phyloP scores from a whole-genome alignment of 2,329 filamentous ascomycete genomes.

The Neonectria sp. region DNA sequence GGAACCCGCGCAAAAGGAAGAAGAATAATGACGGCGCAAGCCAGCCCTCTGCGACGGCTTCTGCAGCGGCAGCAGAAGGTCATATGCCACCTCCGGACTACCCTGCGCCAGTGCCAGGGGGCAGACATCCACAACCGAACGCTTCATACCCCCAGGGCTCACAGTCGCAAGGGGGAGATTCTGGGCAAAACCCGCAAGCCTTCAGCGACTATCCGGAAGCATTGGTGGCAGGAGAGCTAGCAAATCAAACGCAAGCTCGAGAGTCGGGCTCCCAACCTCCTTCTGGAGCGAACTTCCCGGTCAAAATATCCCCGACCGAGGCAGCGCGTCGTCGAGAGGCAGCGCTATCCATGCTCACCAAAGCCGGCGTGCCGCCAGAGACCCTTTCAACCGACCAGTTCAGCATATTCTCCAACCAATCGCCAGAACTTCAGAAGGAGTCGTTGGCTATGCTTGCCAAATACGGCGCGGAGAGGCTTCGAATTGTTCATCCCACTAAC shows the following conservation, averaged over 20 bases:
- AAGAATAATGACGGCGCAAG: slow-evolving; percentile 45
- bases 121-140: slow-evolving; percentile 25
- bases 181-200: slow-evolving; percentile 24
- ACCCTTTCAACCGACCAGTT: slow-evolving; percentile 70
- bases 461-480: slow-evolving; percentile 70
- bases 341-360: slow-evolving; percentile 63
- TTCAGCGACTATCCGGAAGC: slow-evolving; percentile 38
- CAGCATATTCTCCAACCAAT: slow-evolving; percentile 72
- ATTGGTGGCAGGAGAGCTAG: slow-evolving; percentile 28
- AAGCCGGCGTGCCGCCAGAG: slow-evolving; percentile 65
- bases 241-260: slow-evolving; percentile 29
- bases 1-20: slow-evolving; percentile 46
- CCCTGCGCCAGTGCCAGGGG: slow-evolving; percentile 19
- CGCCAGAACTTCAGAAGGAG: slow-evolving; percentile 67
- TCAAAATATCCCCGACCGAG: slow-evolving; percentile 61
- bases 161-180: slow-evolving; percentile 14
- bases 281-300: slow-evolving; percentile 41
- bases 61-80: slow-evolving; percentile 22
- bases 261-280: slow-evolving; percentile 29
- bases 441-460: slow-evolving; percentile 70
- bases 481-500: slow-evolving; percentile 69
- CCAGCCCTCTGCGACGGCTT: slow-evolving; percentile 29
- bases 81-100: slow-evolving; percentile 34
- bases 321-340: slow-evolving; percentile 64
- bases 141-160: slow-evolving; percentile 26